Percentiles rank a stretch among this genome's conserved stretches.
These are phyloP conservation scores for Vaccinium myrtillus DNA, from an alignment of 148 eudicot genomes.

Conservation along the genomic window DNA sequence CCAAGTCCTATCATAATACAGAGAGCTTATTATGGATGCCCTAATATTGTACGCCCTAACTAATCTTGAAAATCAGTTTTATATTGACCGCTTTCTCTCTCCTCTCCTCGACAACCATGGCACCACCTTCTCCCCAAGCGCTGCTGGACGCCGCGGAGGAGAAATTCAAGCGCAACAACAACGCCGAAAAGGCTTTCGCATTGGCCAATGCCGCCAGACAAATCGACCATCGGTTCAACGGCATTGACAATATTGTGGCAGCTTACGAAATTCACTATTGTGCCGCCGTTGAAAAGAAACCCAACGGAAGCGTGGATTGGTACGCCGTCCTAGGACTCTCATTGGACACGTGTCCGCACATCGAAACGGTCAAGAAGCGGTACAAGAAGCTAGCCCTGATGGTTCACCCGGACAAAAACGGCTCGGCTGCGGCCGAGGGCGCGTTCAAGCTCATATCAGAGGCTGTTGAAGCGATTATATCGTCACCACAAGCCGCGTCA, in stretches of 20 bases:
- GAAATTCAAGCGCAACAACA: not conserved
- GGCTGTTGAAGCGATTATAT: not conserved
- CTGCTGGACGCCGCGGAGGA: not conserved
- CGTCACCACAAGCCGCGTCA: not conserved
- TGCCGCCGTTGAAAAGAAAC: not conserved
- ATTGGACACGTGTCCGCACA: not conserved
- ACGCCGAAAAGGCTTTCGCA: not conserved
- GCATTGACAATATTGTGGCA: not conserved
- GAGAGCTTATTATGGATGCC: no score
- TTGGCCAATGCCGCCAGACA: not conserved
- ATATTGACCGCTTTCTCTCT: no score
- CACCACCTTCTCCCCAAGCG: not conserved
- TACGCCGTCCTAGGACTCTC: not conserved
- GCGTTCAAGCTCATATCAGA: not conserved
- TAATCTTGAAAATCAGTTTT: no score
- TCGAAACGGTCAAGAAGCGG: not conserved
- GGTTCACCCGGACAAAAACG: conserved; percentile 3
- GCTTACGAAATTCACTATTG: not conserved
- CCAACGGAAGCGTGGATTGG: not conserved
- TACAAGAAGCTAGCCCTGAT: not conserved
- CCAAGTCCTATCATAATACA: no score
- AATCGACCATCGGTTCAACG: not conserved
- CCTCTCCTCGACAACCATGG: not conserved
- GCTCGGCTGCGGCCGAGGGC: not conserved
- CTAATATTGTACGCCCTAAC: no score